phyloP scores from a whole-genome alignment of 192 early-diverging fungal genomes.

The Spizellomyces punctatus region DNA sequence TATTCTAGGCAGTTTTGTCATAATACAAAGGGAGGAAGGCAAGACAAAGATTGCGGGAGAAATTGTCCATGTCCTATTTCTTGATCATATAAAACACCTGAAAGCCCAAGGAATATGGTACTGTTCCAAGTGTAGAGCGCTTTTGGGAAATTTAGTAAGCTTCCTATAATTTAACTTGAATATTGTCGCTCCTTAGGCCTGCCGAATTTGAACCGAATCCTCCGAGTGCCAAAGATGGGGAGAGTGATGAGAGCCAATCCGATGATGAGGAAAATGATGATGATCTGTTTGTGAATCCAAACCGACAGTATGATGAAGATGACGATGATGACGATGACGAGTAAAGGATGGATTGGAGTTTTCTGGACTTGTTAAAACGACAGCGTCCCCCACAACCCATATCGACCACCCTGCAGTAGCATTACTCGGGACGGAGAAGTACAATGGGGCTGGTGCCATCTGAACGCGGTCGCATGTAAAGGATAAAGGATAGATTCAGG shows the following conservation, averaged over 20 bases:
- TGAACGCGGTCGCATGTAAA: no score
- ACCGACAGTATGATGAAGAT: slow-evolving; percentile 53
- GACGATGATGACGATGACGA: slow-evolving; percentile 39
- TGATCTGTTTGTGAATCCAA: slow-evolving; percentile 65
- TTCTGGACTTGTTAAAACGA: no score
- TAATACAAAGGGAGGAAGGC: slow-evolving; percentile 64
- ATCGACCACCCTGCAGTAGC: no score
- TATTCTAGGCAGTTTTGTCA: slow-evolving; percentile 60
- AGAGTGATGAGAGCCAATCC: slow-evolving; percentile 13
- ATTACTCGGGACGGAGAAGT: no score
- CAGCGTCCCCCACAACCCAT: no score
- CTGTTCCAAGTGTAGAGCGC: neutral
- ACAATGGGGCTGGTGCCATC: no score
- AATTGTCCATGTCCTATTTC: slow-evolving; percentile 72
- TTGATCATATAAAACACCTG: slow-evolving; percentile 73
- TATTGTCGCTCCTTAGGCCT: neutral
- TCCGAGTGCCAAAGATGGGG: slow-evolving; percentile 5
- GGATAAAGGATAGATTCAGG: no score
- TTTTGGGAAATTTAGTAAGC: slow-evolving; percentile 1
- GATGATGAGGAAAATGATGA: slow-evolving; percentile 46
- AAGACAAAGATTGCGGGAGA: slow-evolving; percentile 76
- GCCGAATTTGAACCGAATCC: neutral
- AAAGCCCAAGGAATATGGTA: slow-evolving; percentile 64
- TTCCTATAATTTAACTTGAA: neutral
- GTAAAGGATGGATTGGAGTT: neutral